phyloP scores from a whole-genome alignment of 495 filamentous ascomycete species.

The Pyrenopolyporus hunteri region DNA sequence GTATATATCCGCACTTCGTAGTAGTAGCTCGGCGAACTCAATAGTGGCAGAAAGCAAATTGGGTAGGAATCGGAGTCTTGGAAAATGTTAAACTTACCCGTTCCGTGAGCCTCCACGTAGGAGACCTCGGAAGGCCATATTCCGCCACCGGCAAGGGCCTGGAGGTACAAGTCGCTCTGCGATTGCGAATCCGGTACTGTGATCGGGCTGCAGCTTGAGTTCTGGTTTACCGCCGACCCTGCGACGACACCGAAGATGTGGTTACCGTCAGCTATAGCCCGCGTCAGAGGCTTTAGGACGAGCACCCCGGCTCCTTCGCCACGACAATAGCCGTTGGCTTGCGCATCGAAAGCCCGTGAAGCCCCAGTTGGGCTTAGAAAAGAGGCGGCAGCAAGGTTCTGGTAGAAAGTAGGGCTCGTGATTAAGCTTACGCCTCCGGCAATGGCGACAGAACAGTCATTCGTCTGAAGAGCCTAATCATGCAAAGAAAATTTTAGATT shows the following conservation, averaged over 20 bases:
- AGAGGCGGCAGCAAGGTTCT: constrained; percentile 47
- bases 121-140: constrained; percentile 24
- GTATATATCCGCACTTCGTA: no score
- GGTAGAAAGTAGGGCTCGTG: constrained; percentile 35
- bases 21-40: no score
- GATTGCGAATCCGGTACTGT: constrained; percentile 47
- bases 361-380: constrained; percentile 50
- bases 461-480: constrained; percentile 40
- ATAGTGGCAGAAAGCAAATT: not conserved
- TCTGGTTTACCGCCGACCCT: constrained; percentile 56
- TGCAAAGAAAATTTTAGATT: not conserved
- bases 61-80: not conserved
- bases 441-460: constrained; percentile 49
- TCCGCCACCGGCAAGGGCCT: constrained; percentile 26
- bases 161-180: constrained; percentile 41
- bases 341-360: constrained; percentile 46
- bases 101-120: constrained; percentile 55
- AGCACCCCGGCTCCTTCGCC: constrained; percentile 62
- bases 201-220: constrained; percentile 41
- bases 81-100: constrained; percentile 28
- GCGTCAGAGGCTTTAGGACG: constrained; percentile 56
- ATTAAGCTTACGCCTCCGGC: constrained; percentile 46
- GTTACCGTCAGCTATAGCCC: constrained; percentile 51
- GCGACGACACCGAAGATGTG: constrained; percentile 62
- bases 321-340: constrained; percentile 63